phyloP scores from a whole-genome alignment of 768 basidiomycete genomes.

The Russula olivacea region DNA sequence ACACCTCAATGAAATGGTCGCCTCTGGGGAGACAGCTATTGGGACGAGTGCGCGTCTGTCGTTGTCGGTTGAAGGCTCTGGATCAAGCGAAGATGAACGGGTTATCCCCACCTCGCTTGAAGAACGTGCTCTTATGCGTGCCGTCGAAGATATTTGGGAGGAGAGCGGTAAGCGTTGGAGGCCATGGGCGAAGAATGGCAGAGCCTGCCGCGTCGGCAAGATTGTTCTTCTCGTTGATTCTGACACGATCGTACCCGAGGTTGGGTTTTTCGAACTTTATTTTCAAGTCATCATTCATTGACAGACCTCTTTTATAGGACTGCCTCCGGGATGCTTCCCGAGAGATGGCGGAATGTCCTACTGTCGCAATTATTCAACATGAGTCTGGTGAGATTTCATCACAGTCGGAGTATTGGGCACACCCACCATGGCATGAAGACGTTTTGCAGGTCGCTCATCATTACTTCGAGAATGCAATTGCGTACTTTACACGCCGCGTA shows the following conservation, averaged over 20 bases:
- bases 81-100: constrained; percentile 25
- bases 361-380: constrained; percentile 49
- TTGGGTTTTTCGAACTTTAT: constrained; percentile 5
- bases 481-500: constrained; percentile 47
- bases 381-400: constrained; percentile 34
- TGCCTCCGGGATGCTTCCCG: constrained; percentile 48
- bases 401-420: constrained; percentile 14
- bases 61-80: constrained; percentile 26
- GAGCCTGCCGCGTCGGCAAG: constrained; percentile 40
- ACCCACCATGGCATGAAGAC: constrained; percentile 33
- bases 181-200: constrained; percentile 36
- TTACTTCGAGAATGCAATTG: constrained; percentile 45
- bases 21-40: neutral
- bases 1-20: constrained; percentile 31
- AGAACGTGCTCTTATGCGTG: constrained; percentile 45
- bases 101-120: constrained; percentile 38
- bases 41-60: constrained; percentile 28
- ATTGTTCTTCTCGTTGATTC: constrained; percentile 47
- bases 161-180: constrained; percentile 31
- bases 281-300: constrained; percentile 5
- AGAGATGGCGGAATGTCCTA: constrained; percentile 45
- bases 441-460: constrained; percentile 54
- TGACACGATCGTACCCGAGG: constrained; percentile 45
- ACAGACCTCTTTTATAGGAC: constrained; percentile 31
- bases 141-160: constrained; percentile 47